These are phyloP conservation scores for Vigna nakashimae DNA, from an alignment of 306 rosid species.

Conservation along the genomic window DNA sequence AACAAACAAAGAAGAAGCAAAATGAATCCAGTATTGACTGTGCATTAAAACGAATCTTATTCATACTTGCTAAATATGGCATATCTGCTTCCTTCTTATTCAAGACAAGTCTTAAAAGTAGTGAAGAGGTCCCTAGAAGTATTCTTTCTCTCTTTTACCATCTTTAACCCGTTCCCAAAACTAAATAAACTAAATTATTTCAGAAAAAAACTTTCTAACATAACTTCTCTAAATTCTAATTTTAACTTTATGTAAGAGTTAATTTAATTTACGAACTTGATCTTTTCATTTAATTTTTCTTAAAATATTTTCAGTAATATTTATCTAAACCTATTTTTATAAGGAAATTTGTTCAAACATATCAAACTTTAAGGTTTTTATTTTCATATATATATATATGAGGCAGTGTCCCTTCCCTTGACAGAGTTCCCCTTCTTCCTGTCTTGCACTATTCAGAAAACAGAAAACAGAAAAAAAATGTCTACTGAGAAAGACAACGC, in stretches of 20 bases:
- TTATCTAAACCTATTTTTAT: too few relatives aligned
- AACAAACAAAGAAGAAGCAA: not conserved
- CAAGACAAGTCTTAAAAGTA: constrained; percentile 40
- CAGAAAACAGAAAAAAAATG: constrained; percentile 34
- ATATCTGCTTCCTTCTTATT: constrained; percentile 52
- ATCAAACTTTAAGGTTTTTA: too few relatives aligned
- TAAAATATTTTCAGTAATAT: too few relatives aligned
- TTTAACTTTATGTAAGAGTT: too few relatives aligned
- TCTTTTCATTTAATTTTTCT: too few relatives aligned
- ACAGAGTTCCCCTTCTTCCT: constrained; percentile 15
- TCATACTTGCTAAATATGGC: constrained; percentile 23
- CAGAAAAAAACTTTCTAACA: too few relatives aligned
- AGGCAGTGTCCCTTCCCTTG: not conserved
- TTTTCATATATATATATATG: too few relatives aligned
- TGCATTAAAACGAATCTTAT: not conserved
- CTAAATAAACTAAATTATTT: not conserved
- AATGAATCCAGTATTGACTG: constrained; percentile 27
- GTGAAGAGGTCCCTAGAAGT: constrained; percentile 33
- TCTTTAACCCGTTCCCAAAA: constrained; percentile 46
- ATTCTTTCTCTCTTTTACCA: constrained; percentile 33
- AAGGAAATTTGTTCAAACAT: too few relatives aligned
- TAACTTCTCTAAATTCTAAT: too few relatives aligned
- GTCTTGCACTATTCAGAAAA: not conserved
- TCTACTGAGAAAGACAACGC: constrained; percentile 46
- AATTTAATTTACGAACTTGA: too few relatives aligned